phyloP scores from a whole-genome alignment of 2,329 filamentous ascomycete species.

The Aspergillus candidus region DNA sequence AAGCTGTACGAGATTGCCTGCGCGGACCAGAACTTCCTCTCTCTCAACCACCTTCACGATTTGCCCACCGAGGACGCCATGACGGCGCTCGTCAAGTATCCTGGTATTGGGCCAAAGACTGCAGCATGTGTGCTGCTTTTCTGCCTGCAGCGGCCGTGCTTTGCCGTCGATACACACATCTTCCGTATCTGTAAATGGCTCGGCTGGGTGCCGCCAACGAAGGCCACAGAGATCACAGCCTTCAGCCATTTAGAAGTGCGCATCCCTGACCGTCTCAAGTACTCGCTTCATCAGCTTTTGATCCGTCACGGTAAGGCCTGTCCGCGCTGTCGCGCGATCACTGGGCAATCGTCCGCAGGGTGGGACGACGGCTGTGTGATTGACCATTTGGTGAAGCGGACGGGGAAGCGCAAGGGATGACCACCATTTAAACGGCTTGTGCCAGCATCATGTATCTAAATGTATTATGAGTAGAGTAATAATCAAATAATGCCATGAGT shows the following conservation, averaged over 20 bases:
- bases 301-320: slow-evolving; percentile 59
- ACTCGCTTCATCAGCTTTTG: slow-evolving; percentile 56
- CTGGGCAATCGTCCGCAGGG: slow-evolving; percentile 53
- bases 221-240: slow-evolving; percentile 43
- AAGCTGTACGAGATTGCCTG: slow-evolving; percentile 54
- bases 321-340: slow-evolving; percentile 55
- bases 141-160: slow-evolving; percentile 57
- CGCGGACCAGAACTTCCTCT: slow-evolving; percentile 55
- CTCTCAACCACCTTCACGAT: slow-evolving; percentile 56
- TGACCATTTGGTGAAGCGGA: slow-evolving; percentile 55
- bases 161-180: slow-evolving; percentile 62
- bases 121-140: slow-evolving; percentile 60
- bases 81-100: slow-evolving; percentile 51
- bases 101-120: slow-evolving; percentile 61
- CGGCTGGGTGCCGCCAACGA: slow-evolving; percentile 52
- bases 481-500: no score
- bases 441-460: no score
- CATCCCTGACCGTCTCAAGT: slow-evolving; percentile 58
- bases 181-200: slow-evolving; percentile 59
- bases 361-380: slow-evolving; percentile 62
- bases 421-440: background rate
- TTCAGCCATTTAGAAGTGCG: slow-evolving; percentile 56
- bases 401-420: slow-evolving; percentile 43
- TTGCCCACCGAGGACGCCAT: slow-evolving; percentile 53
- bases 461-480: no score